Conservation (phyloP, 768 basidiomycete species). For the Tricholoma sp. region DNA sequence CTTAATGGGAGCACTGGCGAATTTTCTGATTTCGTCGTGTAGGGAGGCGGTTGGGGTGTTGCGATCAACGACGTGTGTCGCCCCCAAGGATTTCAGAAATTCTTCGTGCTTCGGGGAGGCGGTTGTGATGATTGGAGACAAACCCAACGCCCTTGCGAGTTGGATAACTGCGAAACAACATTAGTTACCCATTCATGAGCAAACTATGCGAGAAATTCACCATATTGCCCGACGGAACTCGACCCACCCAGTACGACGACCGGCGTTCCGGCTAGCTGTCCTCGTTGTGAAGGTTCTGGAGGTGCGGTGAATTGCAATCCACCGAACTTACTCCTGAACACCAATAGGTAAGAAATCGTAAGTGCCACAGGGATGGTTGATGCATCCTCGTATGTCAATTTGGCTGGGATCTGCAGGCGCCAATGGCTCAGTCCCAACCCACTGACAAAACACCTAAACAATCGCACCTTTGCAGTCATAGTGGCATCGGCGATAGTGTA, state of each 20-base stretch:
- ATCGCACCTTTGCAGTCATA: conserved; percentile 13
- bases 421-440: neutral
- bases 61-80: conserved; percentile 33
- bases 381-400: conserved; percentile 32
- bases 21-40: conserved; percentile 15
- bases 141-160: conserved; percentile 32
- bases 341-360: conserved; percentile 27
- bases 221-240: conserved; percentile 20
- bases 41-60: neutral
- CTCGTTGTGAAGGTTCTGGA: conserved; percentile 15
- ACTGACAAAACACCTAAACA: conserved; percentile 18
- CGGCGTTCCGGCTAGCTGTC: conserved; percentile 23
- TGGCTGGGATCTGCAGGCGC: conserved; percentile 18
- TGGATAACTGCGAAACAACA: conserved; percentile 23
- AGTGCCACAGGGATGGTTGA: conserved; percentile 32
- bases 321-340: conserved; percentile 23
- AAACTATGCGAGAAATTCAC: conserved; percentile 9
- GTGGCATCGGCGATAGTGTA: conserved; percentile 19
- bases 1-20: neutral
- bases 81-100: conserved; percentile 33
- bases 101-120: conserved; percentile 23
- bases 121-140: conserved; percentile 38
- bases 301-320: conserved; percentile 17
- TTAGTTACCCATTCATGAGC: neutral
- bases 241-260: conserved; percentile 24